These are phyloP conservation scores for Orbilia brochopaga DNA, from an alignment of 2,329 filamentous ascomycete species.

Conservation along the genomic window DNA sequence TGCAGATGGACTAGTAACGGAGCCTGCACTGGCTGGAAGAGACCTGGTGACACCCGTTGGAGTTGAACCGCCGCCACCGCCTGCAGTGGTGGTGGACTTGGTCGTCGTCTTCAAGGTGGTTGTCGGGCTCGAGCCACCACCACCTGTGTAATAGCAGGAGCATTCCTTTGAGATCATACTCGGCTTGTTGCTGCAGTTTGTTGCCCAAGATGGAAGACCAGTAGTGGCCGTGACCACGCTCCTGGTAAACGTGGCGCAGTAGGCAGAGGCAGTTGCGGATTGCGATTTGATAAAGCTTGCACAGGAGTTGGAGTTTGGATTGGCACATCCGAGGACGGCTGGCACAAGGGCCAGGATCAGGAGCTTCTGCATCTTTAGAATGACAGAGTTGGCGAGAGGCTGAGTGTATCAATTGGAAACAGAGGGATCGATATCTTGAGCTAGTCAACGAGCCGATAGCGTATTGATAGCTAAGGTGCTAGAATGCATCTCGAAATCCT, in stretches of 20 bases:
- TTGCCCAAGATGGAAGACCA: conserved; percentile 51
- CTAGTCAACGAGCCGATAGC: conserved; percentile 1
- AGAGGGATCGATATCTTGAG: background rate
- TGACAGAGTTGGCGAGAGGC: background rate
- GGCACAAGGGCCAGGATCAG: conserved; percentile 53
- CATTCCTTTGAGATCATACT: conserved; percentile 57
- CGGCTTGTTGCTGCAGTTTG: conserved; percentile 54
- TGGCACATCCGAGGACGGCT: conserved; percentile 55
- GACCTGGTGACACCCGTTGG: conserved; percentile 48
- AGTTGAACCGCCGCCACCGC: conserved; percentile 17
- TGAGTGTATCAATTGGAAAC: background rate
- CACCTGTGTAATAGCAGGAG: conserved; percentile 55
- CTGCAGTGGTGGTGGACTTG: conserved; percentile 49
- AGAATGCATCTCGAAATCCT: conserved; percentile 9
- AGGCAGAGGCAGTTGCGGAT: conserved; percentile 33
- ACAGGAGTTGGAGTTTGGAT: conserved; percentile 55
- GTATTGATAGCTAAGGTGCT: too few species aligned
- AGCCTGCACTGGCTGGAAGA: conserved; percentile 43
- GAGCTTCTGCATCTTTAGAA: conserved; percentile 41
- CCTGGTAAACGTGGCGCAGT: conserved; percentile 48
- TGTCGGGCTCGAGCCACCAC: conserved; percentile 33
- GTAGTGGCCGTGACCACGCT: conserved; percentile 54
- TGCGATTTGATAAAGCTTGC: conserved; percentile 56
- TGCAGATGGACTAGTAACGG: conserved; percentile 58
- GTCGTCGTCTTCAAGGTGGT: conserved; percentile 54